Evolutionary conservation across 176 grass and related monocot species (phyloP).

Genomic region (Secale cereale): DNA sequence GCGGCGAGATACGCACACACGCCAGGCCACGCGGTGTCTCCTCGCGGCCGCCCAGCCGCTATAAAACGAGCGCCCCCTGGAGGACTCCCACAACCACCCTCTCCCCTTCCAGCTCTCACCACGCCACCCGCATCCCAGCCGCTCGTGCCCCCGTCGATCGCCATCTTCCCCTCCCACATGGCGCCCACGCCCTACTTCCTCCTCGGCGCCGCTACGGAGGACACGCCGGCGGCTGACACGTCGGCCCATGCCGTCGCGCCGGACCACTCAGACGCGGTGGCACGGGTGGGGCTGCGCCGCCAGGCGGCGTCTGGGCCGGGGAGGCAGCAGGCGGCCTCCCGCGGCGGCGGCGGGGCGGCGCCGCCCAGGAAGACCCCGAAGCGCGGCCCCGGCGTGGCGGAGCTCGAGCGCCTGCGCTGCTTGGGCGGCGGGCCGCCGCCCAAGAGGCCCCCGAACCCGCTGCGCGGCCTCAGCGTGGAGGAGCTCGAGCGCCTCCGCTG

Average conservation of each 20-base stretch:
- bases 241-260: not conserved
- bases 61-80: constrained; percentile 16
- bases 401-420: constrained; percentile 70
- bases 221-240: not conserved
- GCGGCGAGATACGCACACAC: too few species aligned
- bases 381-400: constrained; percentile 69
- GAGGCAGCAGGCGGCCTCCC: constrained; percentile 9
- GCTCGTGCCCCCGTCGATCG: not conserved
- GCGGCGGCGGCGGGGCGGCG: not conserved
- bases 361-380: constrained; percentile 42
- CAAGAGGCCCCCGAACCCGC: constrained; percentile 5
- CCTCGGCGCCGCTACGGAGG: not conserved
- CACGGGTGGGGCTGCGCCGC: constrained; percentile 6
- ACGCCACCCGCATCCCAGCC: not conserved
- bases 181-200: constrained; percentile 33
- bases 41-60: not conserved
- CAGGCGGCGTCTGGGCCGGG: not conserved
- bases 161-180: not conserved
- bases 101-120: not conserved
- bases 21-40: not conserved
- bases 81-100: not conserved
- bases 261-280: not conserved
- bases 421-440: constrained; percentile 5
- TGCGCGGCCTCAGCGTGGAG: constrained; percentile 28
- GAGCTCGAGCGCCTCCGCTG: constrained; percentile 71